Evolutionary conservation across 2,329 filamentous ascomycete species (phyloP).

Genomic region (Neobulgaria alba): DNA sequence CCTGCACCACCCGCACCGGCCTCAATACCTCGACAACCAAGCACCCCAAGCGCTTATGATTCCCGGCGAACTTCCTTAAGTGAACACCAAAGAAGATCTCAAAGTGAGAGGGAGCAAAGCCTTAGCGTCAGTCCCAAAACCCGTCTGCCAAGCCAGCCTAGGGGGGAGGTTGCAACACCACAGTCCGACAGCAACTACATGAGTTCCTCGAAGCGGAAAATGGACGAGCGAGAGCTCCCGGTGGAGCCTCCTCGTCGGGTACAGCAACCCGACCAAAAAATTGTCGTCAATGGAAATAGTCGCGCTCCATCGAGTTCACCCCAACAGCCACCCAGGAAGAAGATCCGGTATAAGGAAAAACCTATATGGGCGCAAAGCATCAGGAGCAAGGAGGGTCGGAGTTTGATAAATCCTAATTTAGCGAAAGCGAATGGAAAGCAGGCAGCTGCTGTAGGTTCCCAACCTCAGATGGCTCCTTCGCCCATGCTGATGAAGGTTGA

Average conservation of each 20-base stretch:
- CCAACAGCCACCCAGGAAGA: slow-evolving; percentile 38
- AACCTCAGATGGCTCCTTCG: slow-evolving; percentile 1
- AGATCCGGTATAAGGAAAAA: slow-evolving; percentile 41
- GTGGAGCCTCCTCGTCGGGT: slow-evolving; percentile 13
- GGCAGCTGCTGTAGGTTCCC: slow-evolving; percentile 5
- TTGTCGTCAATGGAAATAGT: slow-evolving; percentile 18
- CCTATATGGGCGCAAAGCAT: slow-evolving; percentile 37
- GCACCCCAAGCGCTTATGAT: slow-evolving; percentile 38
- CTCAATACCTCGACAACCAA: slow-evolving; percentile 34
- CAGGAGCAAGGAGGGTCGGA: slow-evolving; percentile 8
- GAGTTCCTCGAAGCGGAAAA: slow-evolving; percentile 21
- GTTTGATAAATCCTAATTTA: slow-evolving; percentile 2
- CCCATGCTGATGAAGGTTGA: slow-evolving; percentile 17
- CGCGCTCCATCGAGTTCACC: slow-evolving; percentile 16
- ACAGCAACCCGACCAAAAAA: slow-evolving; percentile 12
- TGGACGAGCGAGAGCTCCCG: slow-evolving; percentile 22
- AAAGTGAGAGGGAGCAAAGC: slow-evolving; percentile 59
- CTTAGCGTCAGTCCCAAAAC: slow-evolving; percentile 75
- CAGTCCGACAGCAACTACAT: slow-evolving; percentile 18
- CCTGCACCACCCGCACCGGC: slow-evolving; percentile 31
- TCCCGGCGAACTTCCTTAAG: slow-evolving; percentile 37
- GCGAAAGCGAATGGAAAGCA: slow-evolving; percentile 22
- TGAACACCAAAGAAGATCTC: slow-evolving; percentile 36
- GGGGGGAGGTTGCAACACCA: slow-evolving; percentile 11
- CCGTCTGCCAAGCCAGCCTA: slow-evolving; percentile 34